Conservation (phyloP, 2,329 filamentous ascomycete genomes). For the Fusarium redolens region DNA sequence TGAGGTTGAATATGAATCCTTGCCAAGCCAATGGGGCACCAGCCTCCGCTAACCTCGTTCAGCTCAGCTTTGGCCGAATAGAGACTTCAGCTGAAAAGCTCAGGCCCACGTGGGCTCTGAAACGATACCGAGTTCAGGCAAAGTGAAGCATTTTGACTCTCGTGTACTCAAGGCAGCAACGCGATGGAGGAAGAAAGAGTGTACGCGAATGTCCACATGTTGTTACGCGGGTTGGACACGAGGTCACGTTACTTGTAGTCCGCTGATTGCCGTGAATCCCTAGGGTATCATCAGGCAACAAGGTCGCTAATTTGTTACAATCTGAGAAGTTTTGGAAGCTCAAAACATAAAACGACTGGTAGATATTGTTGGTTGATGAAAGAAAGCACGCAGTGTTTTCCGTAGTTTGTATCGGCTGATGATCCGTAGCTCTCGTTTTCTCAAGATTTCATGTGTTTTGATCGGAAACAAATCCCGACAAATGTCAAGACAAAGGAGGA, state of each 20-base stretch:
- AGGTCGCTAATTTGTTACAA: neutral
- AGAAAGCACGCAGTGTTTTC: neutral
- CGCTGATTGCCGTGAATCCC: neutral
- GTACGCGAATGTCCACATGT: neutral
- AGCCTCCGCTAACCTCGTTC: slow-evolving; percentile 6
- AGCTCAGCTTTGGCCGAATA: neutral
- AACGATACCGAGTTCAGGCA: neutral
- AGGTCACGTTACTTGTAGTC: slow-evolving; percentile 4
- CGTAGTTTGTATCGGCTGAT: neutral
- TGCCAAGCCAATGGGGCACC: slow-evolving; percentile 17
- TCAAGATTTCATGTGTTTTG: neutral
- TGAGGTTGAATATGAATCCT: neutral
- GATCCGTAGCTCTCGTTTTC: slow-evolving; percentile 4
- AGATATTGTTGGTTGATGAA: neutral
- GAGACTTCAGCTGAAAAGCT: neutral
- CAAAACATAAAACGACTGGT: neutral
- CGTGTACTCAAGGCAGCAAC: slow-evolving; percentile 1
- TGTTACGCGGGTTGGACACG: slow-evolving; percentile 20
- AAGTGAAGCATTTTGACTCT: neutral
- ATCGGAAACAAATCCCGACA: slow-evolving; percentile 3
- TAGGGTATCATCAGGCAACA: neutral
- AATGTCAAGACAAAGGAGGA: neutral
- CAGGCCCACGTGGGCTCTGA: neutral
- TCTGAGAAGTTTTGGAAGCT: neutral
- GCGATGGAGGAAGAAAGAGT: neutral